Conservation (phyloP, 805 yeast species). For the Wickerhamiella spandovensis region DNA sequence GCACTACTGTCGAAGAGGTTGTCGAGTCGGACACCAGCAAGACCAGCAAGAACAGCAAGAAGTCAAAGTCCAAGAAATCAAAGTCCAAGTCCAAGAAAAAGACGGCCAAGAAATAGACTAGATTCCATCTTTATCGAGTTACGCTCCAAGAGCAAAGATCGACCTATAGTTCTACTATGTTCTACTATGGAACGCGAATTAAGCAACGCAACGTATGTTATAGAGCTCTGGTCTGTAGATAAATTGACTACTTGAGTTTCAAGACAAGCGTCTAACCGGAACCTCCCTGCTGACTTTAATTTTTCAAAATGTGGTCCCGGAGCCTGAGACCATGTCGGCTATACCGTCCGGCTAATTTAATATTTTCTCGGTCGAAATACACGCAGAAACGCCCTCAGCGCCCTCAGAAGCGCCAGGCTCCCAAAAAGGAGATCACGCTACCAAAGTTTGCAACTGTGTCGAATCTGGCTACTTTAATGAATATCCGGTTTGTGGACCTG, state of each 20-base stretch:
- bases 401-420: neutral
- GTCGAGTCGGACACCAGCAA: neutral
- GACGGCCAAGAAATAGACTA: neutral
- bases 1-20: neutral
- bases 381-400: neutral
- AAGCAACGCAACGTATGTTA: too few species aligned
- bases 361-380: neutral
- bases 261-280: too few species aligned
- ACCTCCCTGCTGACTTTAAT: neutral
- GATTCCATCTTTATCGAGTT: too few species aligned
- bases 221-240: too few species aligned
- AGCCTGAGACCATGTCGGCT: neutral
- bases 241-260: too few species aligned
- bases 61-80: neutral
- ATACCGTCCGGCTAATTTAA: neutral
- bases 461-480: conserved; percentile 59
- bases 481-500: conserved; percentile 49
- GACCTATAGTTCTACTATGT: too few species aligned
- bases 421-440: conserved; percentile 21
- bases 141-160: too few species aligned
- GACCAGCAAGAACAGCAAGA: neutral
- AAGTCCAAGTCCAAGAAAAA: neutral
- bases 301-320: neutral
- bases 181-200: too few species aligned
- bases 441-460: conserved; percentile 73